A percentile compares a stretch with the other conserved stretches of the same genome.
These are phyloP conservation scores for Thecaphora thlaspeos DNA, from an alignment of 1,284 basidiomycete species.

Conservation along the genomic window DNA sequence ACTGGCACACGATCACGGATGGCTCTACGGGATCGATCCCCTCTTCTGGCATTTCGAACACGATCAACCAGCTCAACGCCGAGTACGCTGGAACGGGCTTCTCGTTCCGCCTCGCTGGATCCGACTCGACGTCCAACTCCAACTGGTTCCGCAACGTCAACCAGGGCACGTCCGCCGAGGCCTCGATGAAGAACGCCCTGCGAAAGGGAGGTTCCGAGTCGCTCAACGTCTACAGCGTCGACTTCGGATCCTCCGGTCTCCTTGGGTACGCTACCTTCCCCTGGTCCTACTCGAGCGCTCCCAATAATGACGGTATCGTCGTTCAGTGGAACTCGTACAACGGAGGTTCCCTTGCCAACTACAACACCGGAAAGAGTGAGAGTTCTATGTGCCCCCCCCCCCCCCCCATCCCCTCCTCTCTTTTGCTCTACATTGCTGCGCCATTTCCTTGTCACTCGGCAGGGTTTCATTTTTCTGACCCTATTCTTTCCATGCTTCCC, in stretches of 20 bases:
- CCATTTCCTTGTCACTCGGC: no score
- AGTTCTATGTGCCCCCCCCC: constrained; percentile 38
- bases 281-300: constrained; percentile 8
- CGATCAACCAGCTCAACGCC: constrained; percentile 64
- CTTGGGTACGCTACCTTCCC: constrained; percentile 63
- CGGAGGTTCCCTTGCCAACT: constrained; percentile 61
- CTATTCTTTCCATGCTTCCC: no score
- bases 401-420: no score
- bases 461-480: no score
- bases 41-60: constrained; percentile 25
- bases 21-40: constrained; percentile 19
- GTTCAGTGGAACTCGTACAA: constrained; percentile 59
- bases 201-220: constrained; percentile 60
- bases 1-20: constrained; percentile 23
- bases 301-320: constrained; percentile 17
- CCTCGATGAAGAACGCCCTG: constrained; percentile 63
- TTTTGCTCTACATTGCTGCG: no score
- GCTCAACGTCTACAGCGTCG: constrained; percentile 65
- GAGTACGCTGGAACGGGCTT: constrained; percentile 62
- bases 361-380: constrained; percentile 64
- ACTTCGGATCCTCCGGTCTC: constrained; percentile 19
- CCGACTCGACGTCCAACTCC: constrained; percentile 59
- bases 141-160: constrained; percentile 63
- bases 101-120: constrained; percentile 61
- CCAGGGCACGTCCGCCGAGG: constrained; percentile 60